Conservation (phyloP, 2,329 filamentous ascomycete species). For the Stemphylium lycopersici region DNA sequence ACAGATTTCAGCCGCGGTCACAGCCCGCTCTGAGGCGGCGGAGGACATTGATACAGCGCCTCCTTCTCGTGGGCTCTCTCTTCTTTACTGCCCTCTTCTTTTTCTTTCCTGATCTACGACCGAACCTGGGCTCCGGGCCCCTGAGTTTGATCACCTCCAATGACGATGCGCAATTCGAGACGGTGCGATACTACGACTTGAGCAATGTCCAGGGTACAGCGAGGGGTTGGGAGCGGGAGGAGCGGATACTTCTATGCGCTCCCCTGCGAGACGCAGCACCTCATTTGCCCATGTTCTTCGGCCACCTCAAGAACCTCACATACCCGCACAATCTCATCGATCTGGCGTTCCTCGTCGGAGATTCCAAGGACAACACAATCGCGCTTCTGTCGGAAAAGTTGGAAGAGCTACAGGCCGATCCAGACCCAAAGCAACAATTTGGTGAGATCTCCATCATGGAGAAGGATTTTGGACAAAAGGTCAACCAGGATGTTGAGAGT, state of each 20-base stretch:
- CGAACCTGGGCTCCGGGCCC: slow-evolving; percentile 65
- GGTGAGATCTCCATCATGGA: slow-evolving; percentile 98
- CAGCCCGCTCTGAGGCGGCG: slow-evolving; percentile 75
- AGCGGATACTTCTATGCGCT: slow-evolving; percentile 92
- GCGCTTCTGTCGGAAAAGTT: slow-evolving; percentile 75
- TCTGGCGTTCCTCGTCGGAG: slow-evolving; percentile 93
- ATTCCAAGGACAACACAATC: slow-evolving; percentile 92
- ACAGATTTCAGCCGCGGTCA: slow-evolving; percentile 83
- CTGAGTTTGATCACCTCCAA: slow-evolving; percentile 71
- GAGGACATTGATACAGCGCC: slow-evolving; percentile 72
- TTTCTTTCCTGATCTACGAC: slow-evolving; percentile 76
- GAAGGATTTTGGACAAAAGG: slow-evolving; percentile 98
- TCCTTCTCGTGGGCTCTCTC: slow-evolving; percentile 63
- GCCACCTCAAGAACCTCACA: slow-evolving; percentile 93
- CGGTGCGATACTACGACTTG: slow-evolving; percentile 95
- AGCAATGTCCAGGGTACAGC: slow-evolving; percentile 89
- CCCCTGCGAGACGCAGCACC: slow-evolving; percentile 90
- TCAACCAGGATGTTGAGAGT: slow-evolving; percentile 96
- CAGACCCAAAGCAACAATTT: slow-evolving; percentile 80
- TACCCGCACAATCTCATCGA: slow-evolving; percentile 97
- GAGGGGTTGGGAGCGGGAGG: slow-evolving; percentile 93
- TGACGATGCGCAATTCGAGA: slow-evolving; percentile 83
- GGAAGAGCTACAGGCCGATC: slow-evolving; percentile 77
- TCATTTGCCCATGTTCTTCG: slow-evolving; percentile 97
- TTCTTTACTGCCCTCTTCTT: slow-evolving; percentile 69